Evolutionary conservation across 176 grass and related monocot genomes (phyloP).

Genomic region (Saccharum spontaneum): DNA sequence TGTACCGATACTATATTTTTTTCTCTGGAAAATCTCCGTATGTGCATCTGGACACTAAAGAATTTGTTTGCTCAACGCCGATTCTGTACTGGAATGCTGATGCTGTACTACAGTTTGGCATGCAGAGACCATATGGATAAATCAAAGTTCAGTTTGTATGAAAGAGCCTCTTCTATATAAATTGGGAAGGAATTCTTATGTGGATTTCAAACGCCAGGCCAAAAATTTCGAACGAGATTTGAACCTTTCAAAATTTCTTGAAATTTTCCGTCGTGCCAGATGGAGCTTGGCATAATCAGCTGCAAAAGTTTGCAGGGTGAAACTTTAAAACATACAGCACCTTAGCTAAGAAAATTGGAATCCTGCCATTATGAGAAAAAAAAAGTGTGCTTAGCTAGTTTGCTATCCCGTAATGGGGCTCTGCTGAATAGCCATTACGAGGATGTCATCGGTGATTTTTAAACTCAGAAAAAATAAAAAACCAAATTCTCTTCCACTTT

Average conservation of each 20-base stretch:
- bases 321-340: background rate
- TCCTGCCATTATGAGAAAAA: too few relatives aligned
- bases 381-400: too few relatives aligned
- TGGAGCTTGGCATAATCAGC: background rate
- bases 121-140: background rate
- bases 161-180: background rate
- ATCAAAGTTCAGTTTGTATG: background rate
- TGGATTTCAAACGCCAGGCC: background rate
- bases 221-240: background rate
- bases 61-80: background rate
- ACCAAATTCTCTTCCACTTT: too few relatives aligned
- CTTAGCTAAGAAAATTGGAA: too few relatives aligned
- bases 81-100: too few relatives aligned
- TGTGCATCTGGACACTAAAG: background rate
- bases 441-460: too few relatives aligned
- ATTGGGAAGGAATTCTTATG: background rate
- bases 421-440: too few relatives aligned
- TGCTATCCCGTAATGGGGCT: too few relatives aligned
- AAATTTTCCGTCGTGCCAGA: background rate
- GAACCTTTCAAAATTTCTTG: background rate
- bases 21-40: too few relatives aligned
- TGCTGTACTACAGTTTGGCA: background rate
- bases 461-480: too few relatives aligned
- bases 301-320: background rate
- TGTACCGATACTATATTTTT: background rate